phyloP scores from a whole-genome alignment of 768 basidiomycete genomes.

The Leccinum aurantiacum region DNA sequence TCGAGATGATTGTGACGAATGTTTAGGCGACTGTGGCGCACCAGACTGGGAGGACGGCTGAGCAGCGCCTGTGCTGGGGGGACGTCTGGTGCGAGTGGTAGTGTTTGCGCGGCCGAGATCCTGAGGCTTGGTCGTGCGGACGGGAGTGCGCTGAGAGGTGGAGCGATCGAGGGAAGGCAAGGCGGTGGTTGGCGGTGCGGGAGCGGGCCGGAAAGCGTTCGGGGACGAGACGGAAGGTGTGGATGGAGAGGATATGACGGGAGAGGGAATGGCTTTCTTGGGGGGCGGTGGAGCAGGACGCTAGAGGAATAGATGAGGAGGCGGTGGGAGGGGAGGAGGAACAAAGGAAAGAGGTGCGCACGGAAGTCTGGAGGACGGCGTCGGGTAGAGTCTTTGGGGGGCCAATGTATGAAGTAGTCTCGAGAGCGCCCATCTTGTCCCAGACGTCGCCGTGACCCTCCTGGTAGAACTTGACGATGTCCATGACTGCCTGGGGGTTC shows the following conservation, averaged over 20 bases:
- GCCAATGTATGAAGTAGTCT: conserved; percentile 21
- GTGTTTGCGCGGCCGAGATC: conserved; percentile 65
- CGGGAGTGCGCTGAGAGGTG: conserved; percentile 76
- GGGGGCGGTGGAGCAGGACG: conserved; percentile 42
- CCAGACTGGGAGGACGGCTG: conserved; percentile 31
- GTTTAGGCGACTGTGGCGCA: conserved; percentile 41
- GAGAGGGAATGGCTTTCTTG: conserved; percentile 38
- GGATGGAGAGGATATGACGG: conserved; percentile 28
- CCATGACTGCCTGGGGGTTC: conserved; percentile 97
- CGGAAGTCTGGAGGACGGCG: conserved; percentile 56
- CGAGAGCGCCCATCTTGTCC: conserved; percentile 79
- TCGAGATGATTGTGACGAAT: conserved; percentile 57
- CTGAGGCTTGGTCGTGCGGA: conserved; percentile 46
- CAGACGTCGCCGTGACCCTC: conserved; percentile 79
- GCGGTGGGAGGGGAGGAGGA: neutral
- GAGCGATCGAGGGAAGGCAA: conserved; percentile 81
- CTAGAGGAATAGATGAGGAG: conserved; percentile 18
- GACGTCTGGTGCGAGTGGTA: conserved; percentile 62
- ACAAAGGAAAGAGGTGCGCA: conserved; percentile 32
- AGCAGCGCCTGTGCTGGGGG: conserved; percentile 39
- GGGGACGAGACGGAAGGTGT: conserved; percentile 42
- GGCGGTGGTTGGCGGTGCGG: conserved; percentile 64
- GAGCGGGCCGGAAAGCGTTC: conserved; percentile 64
- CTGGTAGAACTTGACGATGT: conserved; percentile 98
- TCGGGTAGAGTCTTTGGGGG: conserved; percentile 39